Evolutionary conservation across 805 yeast genomes (phyloP).

Genomic region (Candida pseudoglaebosa): DNA sequence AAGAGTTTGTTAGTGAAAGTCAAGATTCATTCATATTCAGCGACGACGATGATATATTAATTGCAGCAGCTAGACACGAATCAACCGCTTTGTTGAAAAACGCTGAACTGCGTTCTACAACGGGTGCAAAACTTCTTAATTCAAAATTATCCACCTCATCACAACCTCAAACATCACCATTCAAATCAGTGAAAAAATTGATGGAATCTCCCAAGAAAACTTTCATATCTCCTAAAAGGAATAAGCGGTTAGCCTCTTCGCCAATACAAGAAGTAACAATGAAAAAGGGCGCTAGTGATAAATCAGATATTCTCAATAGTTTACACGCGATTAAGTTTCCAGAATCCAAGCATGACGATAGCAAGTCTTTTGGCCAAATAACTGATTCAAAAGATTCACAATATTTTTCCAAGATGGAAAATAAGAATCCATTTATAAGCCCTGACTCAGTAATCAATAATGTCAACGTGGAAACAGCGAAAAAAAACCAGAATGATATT

Average conservation of each 20-base stretch:
- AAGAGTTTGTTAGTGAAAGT: neutral
- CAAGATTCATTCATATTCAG: conserved; percentile 5
- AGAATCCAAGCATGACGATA: too few relatives aligned
- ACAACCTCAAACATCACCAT: conserved; percentile 1
- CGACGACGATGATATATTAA: conserved; percentile 4
- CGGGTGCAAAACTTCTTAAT: too few relatives aligned
- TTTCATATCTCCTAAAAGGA: conserved; percentile 3
- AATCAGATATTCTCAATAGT: neutral
- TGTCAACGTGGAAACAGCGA: neutral
- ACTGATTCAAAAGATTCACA: neutral
- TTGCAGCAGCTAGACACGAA: conserved; percentile 1
- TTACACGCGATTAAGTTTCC: neutral
- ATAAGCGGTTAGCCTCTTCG: conserved; percentile 1
- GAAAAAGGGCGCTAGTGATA: neutral
- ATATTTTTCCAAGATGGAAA: neutral
- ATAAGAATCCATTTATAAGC: neutral
- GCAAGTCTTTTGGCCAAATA: too few relatives aligned
- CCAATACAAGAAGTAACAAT: neutral
- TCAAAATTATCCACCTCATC: too few relatives aligned
- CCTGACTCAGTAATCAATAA: conserved; percentile 1
- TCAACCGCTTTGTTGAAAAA: neutral
- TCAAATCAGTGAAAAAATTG: conserved; percentile 4
- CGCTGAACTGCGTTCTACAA: neutral
- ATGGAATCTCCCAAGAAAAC: conserved; percentile 3
- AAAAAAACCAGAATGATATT: neutral